These are phyloP conservation scores for Argentina anserina DNA, from an alignment of 306 rosid genomes.

Conservation along the genomic window DNA sequence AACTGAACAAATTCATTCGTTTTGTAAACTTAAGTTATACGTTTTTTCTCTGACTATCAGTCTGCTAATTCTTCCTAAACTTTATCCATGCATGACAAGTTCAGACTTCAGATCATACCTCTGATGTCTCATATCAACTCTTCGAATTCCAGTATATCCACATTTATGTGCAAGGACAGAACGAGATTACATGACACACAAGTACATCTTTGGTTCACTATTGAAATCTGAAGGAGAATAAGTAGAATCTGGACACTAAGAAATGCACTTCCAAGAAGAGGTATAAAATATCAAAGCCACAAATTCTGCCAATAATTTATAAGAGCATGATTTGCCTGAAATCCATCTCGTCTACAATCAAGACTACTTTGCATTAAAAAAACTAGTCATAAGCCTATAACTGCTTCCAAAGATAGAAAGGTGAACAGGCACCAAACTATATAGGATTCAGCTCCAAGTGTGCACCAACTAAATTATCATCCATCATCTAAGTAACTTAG, in stretches of 20 bases:
- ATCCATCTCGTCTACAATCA: background rate
- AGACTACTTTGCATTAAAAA: background rate
- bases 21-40: background rate
- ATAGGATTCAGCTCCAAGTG: background rate
- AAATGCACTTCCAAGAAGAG: background rate
- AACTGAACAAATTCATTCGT: slow-evolving; percentile 4
- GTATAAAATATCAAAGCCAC: background rate
- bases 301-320: background rate
- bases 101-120: background rate
- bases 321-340: background rate
- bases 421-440: background rate
- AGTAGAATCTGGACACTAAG: background rate
- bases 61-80: background rate
- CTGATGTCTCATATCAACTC: background rate
- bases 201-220: too few relatives aligned
- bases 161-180: background rate
- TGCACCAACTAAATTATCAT: slow-evolving; percentile 8
- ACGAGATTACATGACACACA: background rate
- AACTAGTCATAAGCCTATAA: background rate
- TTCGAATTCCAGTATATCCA: background rate
- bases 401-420: background rate
- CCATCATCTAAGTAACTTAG: background rate
- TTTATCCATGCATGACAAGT: background rate
- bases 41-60: background rate
- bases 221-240: too few relatives aligned